Base-by-base conservation (phyloP, 2,329 filamentous ascomycete species). In the Stagonosporopsis cucurbitacearum region DNA sequence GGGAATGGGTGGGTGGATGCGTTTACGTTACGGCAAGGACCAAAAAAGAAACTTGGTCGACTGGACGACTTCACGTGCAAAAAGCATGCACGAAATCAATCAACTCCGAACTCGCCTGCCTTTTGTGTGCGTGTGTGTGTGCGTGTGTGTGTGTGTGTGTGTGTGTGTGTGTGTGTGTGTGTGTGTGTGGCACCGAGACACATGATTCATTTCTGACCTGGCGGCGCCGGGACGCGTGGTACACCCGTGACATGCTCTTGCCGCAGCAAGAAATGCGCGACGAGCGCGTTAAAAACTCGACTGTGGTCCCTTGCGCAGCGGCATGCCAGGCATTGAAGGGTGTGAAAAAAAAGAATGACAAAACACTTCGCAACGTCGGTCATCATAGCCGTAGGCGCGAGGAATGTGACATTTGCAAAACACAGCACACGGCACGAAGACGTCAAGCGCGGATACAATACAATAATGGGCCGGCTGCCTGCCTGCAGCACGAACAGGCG, bases 171-270 rank as follows among this genome's bases (percentile, higher is more conserved):
- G n/a, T n/a, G n/a, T n/a, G n/a, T n/a, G n/a, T n/a, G n/a, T n/a
- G n/a, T n/a, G n/a, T n/a, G 25, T 46, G 53, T 50, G 53, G 53
- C 47, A 51, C 53, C 53, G 47, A 51, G 37, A 47, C 53, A 51
- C 42, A 37, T 47, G 36, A 42, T 28, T 30, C 42, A 42, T 36
- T 51, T 50, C 30, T 37, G 36, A 22, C 9, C 15, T 32, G 36
- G 42, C 26, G 13, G 17, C 28, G 26, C 9, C 33, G 41, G 42
- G 46, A 47, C 30, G 47, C 36, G 47, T 50, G 53, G 25, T 30
- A 50, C 53, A 20, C 30, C 30, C 41, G 47, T 51, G 47, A 56
- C 36, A 48, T 33, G 7, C 32, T 51, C 35, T 12, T 19, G 36
- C n/a, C n/a, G n/a, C 41, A 45, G 39, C 50, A 30, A 35, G 28